Percentiles rank a stretch among this genome's conserved stretches.
Evolutionary conservation across 306 rosid species (phyloP).

Genomic region (Prunus salicina): DNA sequence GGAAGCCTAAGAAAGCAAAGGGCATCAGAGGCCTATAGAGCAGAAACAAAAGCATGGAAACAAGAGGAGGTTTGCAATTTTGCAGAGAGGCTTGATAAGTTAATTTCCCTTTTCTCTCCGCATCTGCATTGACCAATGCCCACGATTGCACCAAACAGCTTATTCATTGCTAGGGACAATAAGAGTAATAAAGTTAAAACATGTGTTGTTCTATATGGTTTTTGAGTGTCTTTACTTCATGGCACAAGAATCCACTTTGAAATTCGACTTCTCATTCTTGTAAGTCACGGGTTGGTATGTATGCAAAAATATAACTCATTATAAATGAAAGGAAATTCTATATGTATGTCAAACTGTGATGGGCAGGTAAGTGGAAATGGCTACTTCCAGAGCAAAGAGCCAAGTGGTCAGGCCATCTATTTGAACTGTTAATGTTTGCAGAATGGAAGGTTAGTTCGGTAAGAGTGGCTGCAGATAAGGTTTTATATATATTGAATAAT

Average conservation of each 20-base stretch:
- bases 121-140: not conserved
- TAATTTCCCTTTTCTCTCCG: not conserved
- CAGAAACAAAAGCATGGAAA: slow-evolving; percentile 12
- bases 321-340: too few species aligned
- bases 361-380: too few species aligned
- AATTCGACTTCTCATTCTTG: not conserved
- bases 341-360: too few species aligned
- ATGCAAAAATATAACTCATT: too few species aligned
- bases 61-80: slow-evolving; percentile 11
- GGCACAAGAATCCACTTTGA: not conserved
- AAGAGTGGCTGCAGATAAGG: not conserved
- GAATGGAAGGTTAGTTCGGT: slow-evolving; percentile 1
- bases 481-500: not conserved
- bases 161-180: not conserved
- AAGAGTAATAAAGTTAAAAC: not conserved
- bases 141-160: slow-evolving; percentile 4
- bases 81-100: not conserved
- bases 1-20: slow-evolving; percentile 1
- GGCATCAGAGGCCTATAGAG: not conserved
- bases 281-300: too few species aligned
- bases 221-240: not conserved
- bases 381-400: too few species aligned
- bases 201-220: not conserved
- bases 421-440: not conserved
- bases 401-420: not conserved